Evolutionary conservation across 495 filamentous ascomycete species (phyloP).

Genomic region (Aspergillus conjunctus): DNA sequence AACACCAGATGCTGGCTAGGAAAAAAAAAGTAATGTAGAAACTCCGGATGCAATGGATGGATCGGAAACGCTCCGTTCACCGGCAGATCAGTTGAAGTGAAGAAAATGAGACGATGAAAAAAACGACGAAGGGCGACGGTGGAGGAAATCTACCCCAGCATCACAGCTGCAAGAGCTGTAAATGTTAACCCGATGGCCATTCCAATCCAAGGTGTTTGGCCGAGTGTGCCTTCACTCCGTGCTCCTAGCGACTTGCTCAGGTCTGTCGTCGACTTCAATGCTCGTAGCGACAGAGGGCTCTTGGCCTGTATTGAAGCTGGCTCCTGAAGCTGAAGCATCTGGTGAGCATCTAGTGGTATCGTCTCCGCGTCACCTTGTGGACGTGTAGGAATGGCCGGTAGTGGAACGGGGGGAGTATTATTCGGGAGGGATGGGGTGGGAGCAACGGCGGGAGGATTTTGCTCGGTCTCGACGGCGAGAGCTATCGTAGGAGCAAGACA

Average conservation of each 20-base stretch:
- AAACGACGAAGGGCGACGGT: not conserved
- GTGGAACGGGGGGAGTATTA: conserved; percentile 31
- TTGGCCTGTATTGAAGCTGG: conserved; percentile 10
- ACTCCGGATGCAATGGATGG: conserved; percentile 26
- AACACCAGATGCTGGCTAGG: conserved; percentile 10
- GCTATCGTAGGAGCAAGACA: conserved; percentile 38
- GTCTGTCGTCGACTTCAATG: conserved; percentile 24
- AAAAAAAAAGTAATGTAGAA: conserved; percentile 18
- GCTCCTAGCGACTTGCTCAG: conserved; percentile 34
- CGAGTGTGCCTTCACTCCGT: conserved; percentile 48
- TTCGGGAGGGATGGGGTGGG: conserved; percentile 31
- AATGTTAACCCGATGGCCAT: conserved; percentile 52
- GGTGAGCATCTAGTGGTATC: conserved; percentile 16
- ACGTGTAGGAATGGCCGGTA: conserved; percentile 27
- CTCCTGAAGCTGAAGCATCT: conserved; percentile 17
- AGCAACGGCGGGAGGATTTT: conserved; percentile 23
- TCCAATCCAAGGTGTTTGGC: conserved; percentile 52
- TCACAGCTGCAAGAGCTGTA: conserved; percentile 48
- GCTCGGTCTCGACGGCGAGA: conserved; percentile 33
- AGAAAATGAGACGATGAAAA: not conserved
- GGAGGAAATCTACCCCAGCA: conserved; percentile 37
- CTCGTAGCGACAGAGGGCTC: conserved; percentile 25
- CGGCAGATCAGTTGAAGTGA: not conserved
- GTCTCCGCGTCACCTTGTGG: conserved; percentile 14
- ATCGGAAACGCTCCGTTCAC: not conserved